These are phyloP conservation scores for Beauveria sp. DNA, from an alignment of 2,329 filamentous ascomycete genomes.

Conservation along the genomic window DNA sequence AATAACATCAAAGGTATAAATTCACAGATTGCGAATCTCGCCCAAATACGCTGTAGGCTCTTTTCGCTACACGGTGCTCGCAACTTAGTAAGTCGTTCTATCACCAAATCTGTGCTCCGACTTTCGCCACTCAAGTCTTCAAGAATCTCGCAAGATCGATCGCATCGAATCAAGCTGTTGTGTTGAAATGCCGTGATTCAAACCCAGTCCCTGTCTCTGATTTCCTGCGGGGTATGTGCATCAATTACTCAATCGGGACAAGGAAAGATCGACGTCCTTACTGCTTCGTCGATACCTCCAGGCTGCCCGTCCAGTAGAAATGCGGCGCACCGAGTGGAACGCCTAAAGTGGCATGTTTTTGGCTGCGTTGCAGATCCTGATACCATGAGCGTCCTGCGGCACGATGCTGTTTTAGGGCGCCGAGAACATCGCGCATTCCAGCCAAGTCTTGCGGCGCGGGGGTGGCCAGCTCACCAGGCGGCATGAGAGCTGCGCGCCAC, in stretches of 20 bases:
- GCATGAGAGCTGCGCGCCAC: conserved; percentile 43
- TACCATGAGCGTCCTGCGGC: conserved; percentile 24
- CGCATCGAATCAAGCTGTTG: neutral
- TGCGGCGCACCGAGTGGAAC: conserved; percentile 20
- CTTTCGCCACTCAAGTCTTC: neutral
- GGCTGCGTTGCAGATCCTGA: conserved; percentile 12
- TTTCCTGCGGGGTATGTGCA: neutral
- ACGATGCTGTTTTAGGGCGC: conserved; percentile 33
- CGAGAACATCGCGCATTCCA: conserved; percentile 37
- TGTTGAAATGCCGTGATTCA: neutral
- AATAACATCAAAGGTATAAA: too few species aligned
- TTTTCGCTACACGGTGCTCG: too few species aligned
- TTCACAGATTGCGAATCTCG: too few species aligned
- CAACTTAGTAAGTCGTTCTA: too few species aligned
- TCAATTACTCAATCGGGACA: neutral
- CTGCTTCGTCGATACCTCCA: conserved; percentile 25
- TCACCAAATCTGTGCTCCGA: too few species aligned
- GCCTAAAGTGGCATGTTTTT: conserved; percentile 10
- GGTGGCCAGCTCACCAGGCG: conserved; percentile 18
- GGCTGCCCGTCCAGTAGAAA: conserved; percentile 31
- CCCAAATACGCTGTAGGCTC: too few species aligned
- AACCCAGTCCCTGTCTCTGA: neutral
- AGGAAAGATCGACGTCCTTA: neutral
- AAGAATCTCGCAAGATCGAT: neutral
- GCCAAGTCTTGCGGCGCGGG: conserved; percentile 25